Conservation (phyloP, 23 red algal species). For the Porphyridium purpureum region DNA sequence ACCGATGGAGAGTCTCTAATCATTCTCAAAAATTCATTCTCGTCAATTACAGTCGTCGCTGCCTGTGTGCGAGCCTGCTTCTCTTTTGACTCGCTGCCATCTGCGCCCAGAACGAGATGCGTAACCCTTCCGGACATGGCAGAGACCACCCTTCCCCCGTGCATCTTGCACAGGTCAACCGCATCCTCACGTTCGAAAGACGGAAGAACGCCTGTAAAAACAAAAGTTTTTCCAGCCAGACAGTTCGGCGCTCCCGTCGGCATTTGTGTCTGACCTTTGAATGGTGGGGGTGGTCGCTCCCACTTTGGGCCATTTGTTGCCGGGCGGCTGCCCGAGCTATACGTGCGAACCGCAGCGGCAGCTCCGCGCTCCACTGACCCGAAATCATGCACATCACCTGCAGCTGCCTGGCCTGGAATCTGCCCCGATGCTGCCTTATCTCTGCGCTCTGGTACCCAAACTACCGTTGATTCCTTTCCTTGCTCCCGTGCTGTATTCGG, state of each 20-base stretch:
- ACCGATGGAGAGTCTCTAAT: conserved; percentile 33
- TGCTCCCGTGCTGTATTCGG: no score
- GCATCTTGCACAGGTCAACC: conserved; percentile 42
- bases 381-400: no score
- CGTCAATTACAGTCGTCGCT: conserved; percentile 34
- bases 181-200: conserved; percentile 52
- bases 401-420: no score
- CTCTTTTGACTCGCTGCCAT: conserved; percentile 48
- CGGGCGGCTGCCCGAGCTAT: no score
- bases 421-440: no score
- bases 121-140: conserved; percentile 49
- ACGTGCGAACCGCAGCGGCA: no score
- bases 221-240: conserved; percentile 59
- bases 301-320: no score
- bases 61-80: conserved; percentile 12
- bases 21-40: conserved; percentile 67
- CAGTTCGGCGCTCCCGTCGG: conserved; percentile 59
- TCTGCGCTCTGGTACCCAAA: no score
- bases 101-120: conserved; percentile 51
- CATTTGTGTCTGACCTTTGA: conserved; percentile 34
- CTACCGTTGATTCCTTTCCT: no score
- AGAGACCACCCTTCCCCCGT: conserved; percentile 55
- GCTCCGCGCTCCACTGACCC: no score
- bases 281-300: no score
- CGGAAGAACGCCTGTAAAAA: conserved; percentile 75